These are phyloP conservation scores for Metschnikowia kunwiensis DNA, from an alignment of 805 yeast species.

Conservation along the genomic window DNA sequence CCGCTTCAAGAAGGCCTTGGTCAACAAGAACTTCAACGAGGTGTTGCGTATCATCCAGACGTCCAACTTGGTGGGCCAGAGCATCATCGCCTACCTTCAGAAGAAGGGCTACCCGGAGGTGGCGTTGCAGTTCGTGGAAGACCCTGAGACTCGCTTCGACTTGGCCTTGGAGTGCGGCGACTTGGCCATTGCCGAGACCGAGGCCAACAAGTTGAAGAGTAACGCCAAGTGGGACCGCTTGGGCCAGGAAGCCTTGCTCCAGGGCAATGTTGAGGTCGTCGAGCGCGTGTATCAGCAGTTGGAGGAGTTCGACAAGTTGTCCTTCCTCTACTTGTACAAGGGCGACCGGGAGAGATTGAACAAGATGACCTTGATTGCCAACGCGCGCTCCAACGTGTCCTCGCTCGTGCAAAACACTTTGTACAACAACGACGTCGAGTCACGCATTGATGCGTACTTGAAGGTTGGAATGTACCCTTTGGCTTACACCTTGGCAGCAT, in stretches of 20 bases:
- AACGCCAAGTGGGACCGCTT: slow-evolving; percentile 74
- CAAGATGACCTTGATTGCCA: slow-evolving; percentile 88
- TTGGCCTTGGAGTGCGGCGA: slow-evolving; percentile 93
- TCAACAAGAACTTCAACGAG: slow-evolving; percentile 86
- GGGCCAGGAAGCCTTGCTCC: slow-evolving; percentile 81
- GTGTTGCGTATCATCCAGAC: slow-evolving; percentile 83
- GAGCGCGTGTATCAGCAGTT: slow-evolving; percentile 88
- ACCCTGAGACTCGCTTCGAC: slow-evolving; percentile 93
- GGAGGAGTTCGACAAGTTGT: slow-evolving; percentile 80
- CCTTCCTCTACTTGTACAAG: slow-evolving; percentile 80
- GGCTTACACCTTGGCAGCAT: slow-evolving; percentile 89
- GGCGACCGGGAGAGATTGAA: slow-evolving; percentile 75
- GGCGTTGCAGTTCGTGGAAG: slow-evolving; percentile 95
- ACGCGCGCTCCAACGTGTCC: slow-evolving; percentile 75
- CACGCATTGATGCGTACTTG: slow-evolving; percentile 69
- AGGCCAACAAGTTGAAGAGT: slow-evolving; percentile 75
- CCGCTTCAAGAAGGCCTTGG: slow-evolving; percentile 89
- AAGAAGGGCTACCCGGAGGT: slow-evolving; percentile 96
- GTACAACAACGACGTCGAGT: slow-evolving; percentile 69
- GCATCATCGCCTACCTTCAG: slow-evolving; percentile 91
- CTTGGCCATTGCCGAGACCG: slow-evolving; percentile 78
- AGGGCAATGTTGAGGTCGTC: slow-evolving; percentile 82
- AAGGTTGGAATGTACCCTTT: slow-evolving; percentile 80
- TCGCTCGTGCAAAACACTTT: slow-evolving; percentile 81
- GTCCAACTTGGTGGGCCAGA: slow-evolving; percentile 94